These are phyloP conservation scores for Yamadazyma nakazawae DNA, from an alignment of 805 yeast species.

Conservation along the genomic window DNA sequence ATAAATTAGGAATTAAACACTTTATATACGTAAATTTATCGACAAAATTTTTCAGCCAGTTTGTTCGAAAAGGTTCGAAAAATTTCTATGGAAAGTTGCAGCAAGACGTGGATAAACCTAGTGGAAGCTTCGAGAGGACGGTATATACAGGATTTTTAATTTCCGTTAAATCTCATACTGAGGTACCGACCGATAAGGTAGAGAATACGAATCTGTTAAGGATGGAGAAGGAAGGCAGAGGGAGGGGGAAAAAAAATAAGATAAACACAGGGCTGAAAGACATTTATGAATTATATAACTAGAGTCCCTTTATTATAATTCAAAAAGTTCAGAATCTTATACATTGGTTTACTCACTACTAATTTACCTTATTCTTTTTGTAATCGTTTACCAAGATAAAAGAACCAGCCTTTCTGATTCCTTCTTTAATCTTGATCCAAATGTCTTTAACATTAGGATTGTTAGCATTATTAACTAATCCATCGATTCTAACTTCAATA, in stretches of 20 bases:
- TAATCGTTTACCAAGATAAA: slow-evolving; percentile 32
- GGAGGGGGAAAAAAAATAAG: neutral
- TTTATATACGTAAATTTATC: slow-evolving; percentile 4
- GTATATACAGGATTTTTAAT: neutral
- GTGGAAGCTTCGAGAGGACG: neutral
- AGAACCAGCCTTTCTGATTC: slow-evolving; percentile 26
- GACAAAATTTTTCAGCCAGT: slow-evolving; percentile 4
- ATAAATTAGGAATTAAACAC: neutral
- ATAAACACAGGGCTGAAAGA: neutral
- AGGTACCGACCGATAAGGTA: too few species aligned
- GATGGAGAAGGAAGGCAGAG: neutral
- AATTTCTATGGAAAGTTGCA: slow-evolving; percentile 2
- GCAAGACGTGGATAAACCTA: neutral
- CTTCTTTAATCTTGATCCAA: slow-evolving; percentile 36
- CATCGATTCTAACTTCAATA: slow-evolving; percentile 54
- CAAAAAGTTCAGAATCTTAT: neutral
- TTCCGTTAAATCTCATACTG: too few species aligned
- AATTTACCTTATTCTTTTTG: slow-evolving; percentile 29
- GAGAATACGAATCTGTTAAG: too few species aligned
- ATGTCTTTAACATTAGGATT: slow-evolving; percentile 32
- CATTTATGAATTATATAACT: neutral
- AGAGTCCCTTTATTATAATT: neutral
- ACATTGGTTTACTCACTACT: neutral
- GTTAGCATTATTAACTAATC: slow-evolving; percentile 23
- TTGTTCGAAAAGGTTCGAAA: slow-evolving; percentile 9